Evolutionary conservation across 2,329 filamentous ascomycete species (phyloP), one percentile per base, ranked within the genome.

Genomic region (Talaromyces amestolkiae): DNA sequence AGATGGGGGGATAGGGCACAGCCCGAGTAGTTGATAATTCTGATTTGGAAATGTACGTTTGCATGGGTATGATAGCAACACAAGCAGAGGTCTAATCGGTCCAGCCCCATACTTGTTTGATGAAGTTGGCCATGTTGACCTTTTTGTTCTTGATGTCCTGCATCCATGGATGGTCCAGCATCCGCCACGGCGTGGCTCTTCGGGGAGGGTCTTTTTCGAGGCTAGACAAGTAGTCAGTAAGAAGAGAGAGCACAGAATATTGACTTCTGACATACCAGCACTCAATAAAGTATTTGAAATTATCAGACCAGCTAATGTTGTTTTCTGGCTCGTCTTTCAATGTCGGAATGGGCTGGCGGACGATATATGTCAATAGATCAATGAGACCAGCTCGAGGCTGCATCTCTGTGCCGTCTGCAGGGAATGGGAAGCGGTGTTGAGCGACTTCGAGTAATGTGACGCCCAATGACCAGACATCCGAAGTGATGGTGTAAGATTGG

Each of bases 111-210:
- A 99, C 95, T 72, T 95, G 93, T 67, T 89, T 88, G 66, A 99
- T 85, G 79, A 97, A 99, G 73, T 93, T 91, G 70, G 88, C 88
- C 93, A 99, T 98, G 79, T 98, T 98, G 76, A 99, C 95, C 71
- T 95, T 92, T 84, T 97, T 98, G 63, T 87, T 85, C 73, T 90
- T 90, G 92, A 98, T 98, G 74, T 99, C 95, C 49, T 92, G 83
- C 89, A 99, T 97, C 95, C 95, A 99, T 1, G 95, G 95, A 80
- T 99, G 95, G 76, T 99, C 95, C 69, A 97, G 87, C 93, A 99
- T 99, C 73, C 94, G 91, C 95, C 95, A 99, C 13, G 95, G 95
- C 66, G 91, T 96, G 35, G 94, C 95, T 76, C 95, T 86, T 73
- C 93, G 88, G 65, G 85, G 86, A 22, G 92, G 89, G 72, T 97